Conservation (phyloP, 2,329 filamentous ascomycete genomes). For the Podosphaera xanthii region DNA sequence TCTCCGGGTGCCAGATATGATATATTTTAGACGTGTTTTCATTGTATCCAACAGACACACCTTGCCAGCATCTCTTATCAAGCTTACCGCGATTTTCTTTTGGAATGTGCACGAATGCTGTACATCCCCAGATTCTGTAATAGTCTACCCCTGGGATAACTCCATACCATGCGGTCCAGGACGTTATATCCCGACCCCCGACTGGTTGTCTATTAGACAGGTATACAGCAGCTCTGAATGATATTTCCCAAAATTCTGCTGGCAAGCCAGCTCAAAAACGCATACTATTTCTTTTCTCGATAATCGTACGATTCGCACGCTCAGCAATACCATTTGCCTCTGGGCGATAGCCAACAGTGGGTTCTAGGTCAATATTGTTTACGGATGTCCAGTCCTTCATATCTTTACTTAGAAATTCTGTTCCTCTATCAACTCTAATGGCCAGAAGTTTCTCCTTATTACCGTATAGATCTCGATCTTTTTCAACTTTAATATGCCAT, state of each 20-base stretch:
- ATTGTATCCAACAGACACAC: no score
- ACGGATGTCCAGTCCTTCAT: neutral
- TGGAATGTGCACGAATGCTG: neutral
- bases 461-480: neutral
- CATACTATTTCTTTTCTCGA: no score
- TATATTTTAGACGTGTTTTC: no score
- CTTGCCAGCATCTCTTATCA: neutral
- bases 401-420: neutral
- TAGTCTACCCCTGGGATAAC: neutral
- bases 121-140: neutral
- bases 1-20: no score
- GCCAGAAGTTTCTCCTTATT: neutral
- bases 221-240: no score
- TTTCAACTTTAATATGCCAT: neutral
- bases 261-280: no score
- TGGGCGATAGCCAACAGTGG: neutral
- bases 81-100: neutral
- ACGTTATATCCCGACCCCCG: neutral
- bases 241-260: no score
- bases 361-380: neutral
- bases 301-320: no score
- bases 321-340: no score
- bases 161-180: neutral
- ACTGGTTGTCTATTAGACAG: no score
- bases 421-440: neutral